Evolutionary conservation across 2,329 filamentous ascomycete species (phyloP), one percentile per base, ranked within the genome.

Genomic region (Fusarium staphyleae): DNA sequence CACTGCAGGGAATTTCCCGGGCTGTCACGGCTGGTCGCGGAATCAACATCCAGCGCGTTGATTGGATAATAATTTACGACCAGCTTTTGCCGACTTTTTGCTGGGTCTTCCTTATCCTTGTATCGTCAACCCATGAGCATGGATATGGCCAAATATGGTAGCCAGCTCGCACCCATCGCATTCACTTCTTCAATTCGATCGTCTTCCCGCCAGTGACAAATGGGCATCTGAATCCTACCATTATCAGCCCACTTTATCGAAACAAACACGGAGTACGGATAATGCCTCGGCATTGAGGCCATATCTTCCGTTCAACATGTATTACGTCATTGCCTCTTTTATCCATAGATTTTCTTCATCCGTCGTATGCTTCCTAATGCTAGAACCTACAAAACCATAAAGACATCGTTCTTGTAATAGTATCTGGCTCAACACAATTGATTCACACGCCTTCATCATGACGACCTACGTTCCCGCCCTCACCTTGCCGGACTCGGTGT

Each of bases 381-480:
- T 24, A 15, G 3, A 18, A 48, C 18, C 16, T 14, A 30, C n/a
- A 18, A 24, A 36, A 32, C 22, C 29, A 24, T 30, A 33, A 5
- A 36, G 6, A 36, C 29, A n/a, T 32, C 41, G 18, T 12, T 39
- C 30, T 33, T 61, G 14, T 8, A 41, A 11, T 11, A 32, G 29
- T 4, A 57, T 14, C 33, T 19, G 18, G 18, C 13, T 26, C 12
- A 22, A 41, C 29, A 39, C 32, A 28, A 15, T 32, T 9, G 12
- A 5, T 3, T 11, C 29, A 22, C 47, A 14, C 19, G 18, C 22
- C 37, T 29, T 51, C 72, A 81, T 57, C 36, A 96, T 95, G 90
- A 93, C 89, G 10, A 87, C 89, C 57, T 88, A 89, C 72, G 85
- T 95, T 55, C 87, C 89, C n/a, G 87, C 85, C 32, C 75, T 96